Evolutionary conservation across 2,329 filamentous ascomycete species (phyloP), one percentile per base, ranked within the genome.

Genomic region (Neoascochyta sp.): DNA sequence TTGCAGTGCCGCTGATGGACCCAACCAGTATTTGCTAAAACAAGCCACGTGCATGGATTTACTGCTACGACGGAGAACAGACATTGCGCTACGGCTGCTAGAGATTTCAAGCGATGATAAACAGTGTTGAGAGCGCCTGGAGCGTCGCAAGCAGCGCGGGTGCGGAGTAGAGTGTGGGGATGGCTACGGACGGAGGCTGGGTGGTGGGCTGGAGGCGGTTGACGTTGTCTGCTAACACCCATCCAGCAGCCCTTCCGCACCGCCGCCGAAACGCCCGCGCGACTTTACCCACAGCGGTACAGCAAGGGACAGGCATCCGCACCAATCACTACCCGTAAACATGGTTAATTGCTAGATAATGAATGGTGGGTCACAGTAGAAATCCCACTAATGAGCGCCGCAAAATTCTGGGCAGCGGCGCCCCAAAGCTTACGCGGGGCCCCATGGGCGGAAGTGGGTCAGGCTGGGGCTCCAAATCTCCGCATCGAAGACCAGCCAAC

Each of bases 341-440:
- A 14, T 16, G 16, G 11, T 29, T 28, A 20, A 13, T 23, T 35
- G 27, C 22, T 18, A 26, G 21, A 23, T 30, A 29, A 19, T 19
- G 5, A 18, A 18, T 9, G 10, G 25, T 9, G 5, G 12, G 22
- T 16, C 14, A 21, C 21, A 17, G 25, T 29, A 37, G 24, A 29
- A 25, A 22, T 24, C 32, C 41, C 43, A 36, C 38, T 27, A 45
- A 32, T 25, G 31, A 32, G 21, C 20, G 22, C 24, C 24, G 29
- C 36, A 34, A 29, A 24, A 20, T 27, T 34, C 16, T 34, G 31
- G 29, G 38, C 36, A 34, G 36, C 39, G 26, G 17, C 22, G 16
- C 30, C 25, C 24, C 13, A 43, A 47, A 41, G 39, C 36, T 41
- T 45, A 27, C 32, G 41, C 41, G 44, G 41, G 32, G 44, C 44